Evolutionary conservation across 2,329 filamentous ascomycete genomes (phyloP).

Genomic region (Aspergillus texensis): DNA sequence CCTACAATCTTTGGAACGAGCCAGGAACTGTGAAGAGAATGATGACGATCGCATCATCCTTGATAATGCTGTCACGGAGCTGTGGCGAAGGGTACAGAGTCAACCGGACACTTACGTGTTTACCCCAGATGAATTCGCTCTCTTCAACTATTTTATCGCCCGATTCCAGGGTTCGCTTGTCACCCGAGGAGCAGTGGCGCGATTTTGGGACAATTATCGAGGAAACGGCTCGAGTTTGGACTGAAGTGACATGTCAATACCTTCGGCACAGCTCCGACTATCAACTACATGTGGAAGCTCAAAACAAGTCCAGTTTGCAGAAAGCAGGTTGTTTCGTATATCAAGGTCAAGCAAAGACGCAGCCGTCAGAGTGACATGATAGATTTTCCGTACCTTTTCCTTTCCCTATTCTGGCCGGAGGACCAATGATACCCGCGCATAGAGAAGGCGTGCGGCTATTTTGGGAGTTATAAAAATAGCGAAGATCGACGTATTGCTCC

Average conservation of each 20-base stretch:
- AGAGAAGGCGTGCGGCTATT: not conserved
- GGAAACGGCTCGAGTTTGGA: conserved; percentile 27
- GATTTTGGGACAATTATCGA: conserved; percentile 57
- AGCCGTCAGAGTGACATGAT: not conserved
- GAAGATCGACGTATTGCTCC: not conserved
- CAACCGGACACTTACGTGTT: conserved; percentile 72
- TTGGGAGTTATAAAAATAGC: not conserved
- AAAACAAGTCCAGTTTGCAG: not conserved
- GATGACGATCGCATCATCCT: conserved; percentile 69
- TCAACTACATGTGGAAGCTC: conserved; percentile 2
- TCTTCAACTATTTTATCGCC: conserved; percentile 82
- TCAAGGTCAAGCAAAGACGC: not conserved
- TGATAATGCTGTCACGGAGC: conserved; percentile 62
- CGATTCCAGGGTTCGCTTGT: conserved; percentile 60
- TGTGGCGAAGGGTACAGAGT: conserved; percentile 69
- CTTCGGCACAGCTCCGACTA: conserved; percentile 3
- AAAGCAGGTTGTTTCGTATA: not conserved
- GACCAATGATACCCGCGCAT: not conserved
- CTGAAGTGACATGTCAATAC: conserved; percentile 23
- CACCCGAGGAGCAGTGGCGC: conserved; percentile 56
- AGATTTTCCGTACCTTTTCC: not conserved
- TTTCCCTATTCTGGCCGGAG: not conserved
- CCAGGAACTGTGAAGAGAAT: conserved; percentile 70
- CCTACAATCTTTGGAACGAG: conserved; percentile 72
- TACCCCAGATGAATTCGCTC: conserved; percentile 74